Base-by-base conservation (phyloP, 148 eudicot species). In the Rhododendron ovatum region DNA sequence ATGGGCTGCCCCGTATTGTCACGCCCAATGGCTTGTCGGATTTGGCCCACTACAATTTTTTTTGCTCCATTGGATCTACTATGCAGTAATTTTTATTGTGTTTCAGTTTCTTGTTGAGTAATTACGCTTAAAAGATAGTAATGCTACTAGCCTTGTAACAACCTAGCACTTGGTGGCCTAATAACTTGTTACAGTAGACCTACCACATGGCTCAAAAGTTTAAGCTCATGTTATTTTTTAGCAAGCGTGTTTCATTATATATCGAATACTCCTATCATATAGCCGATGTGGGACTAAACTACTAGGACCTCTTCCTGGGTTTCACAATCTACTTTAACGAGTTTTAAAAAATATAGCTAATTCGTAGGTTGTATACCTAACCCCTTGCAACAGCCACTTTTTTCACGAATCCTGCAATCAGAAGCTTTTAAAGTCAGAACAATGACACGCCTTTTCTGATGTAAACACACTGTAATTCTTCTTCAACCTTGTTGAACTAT, bases 401-500 rank as follows among this genome's bases (percentile, higher is more conserved):
- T 57, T 57, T 18, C 18, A 5, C 61, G 22, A 57, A 57, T 57
- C 61, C 76, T 71, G 76, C 33, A 39, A 39, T 7, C 3, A 76
- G 26, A 17, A 76, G 17, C 79, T 39, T 39, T 20, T 39, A 20
- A 76, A 76, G 24, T 76, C 1, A 11, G 43, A 76, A 33, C 24
- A 43, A 18, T 41, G 5, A 41, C 45, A 43, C 10, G 5, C 15
- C 80, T 77, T 22, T 3, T 43, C 22, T 76, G 28, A 22, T 77
- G 24, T 77, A 2, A 13, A 76, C 17, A 76, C n/a, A 2, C 79
- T 5, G 15, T 18, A 76, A 37, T 18, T 76, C 79, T 76, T 76
- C 50, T 76, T 76, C 79, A 35, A 39, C 79, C 79, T 76, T 76
- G 20, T 76, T 18, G 48, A 75, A 76, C 79, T 41, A 76, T 39